Percentiles rank a stretch among this genome's conserved stretches.
phyloP scores from a whole-genome alignment of 345 rosid genomes.

The Cardamine chenopodiifolia region DNA sequence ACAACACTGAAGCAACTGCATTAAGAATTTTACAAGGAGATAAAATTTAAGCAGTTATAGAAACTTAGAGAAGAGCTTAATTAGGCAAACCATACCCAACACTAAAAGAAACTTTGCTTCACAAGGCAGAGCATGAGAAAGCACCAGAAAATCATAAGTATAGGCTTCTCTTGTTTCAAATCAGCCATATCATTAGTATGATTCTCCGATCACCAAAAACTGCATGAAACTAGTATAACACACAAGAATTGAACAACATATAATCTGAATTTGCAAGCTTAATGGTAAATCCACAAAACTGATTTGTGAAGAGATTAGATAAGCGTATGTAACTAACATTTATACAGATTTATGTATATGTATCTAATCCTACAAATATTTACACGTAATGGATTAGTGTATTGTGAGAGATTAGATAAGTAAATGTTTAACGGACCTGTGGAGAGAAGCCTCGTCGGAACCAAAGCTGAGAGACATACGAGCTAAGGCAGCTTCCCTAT shows the following conservation, averaged over 20 bases:
- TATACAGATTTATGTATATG: neutral
- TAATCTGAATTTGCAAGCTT: neutral
- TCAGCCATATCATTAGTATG: neutral
- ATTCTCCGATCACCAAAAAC: neutral
- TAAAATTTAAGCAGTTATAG: neutral
- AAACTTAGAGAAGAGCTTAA: constrained; percentile 8
- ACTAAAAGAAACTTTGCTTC: constrained; percentile 34
- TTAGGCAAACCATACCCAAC: neutral
- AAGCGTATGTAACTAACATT: neutral
- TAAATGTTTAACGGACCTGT: constrained; percentile 55
- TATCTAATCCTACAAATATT: neutral
- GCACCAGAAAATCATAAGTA: neutral
- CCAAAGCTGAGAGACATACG: constrained; percentile 67
- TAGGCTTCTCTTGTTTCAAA: neutral
- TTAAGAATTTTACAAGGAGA: neutral
- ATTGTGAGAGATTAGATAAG: neutral
- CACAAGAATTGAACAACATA: neutral
- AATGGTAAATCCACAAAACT: neutral
- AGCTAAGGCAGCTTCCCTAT: constrained; percentile 57
- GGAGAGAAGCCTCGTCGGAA: constrained; percentile 76
- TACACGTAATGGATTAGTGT: neutral
- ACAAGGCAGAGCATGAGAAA: constrained; percentile 30
- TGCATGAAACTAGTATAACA: constrained; percentile 1
- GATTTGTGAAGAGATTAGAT: neutral
- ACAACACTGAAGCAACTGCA: neutral